Evolutionary conservation across 2,329 filamentous ascomycete genomes (phyloP).

Genomic region (Keithomyces neogunnii): DNA sequence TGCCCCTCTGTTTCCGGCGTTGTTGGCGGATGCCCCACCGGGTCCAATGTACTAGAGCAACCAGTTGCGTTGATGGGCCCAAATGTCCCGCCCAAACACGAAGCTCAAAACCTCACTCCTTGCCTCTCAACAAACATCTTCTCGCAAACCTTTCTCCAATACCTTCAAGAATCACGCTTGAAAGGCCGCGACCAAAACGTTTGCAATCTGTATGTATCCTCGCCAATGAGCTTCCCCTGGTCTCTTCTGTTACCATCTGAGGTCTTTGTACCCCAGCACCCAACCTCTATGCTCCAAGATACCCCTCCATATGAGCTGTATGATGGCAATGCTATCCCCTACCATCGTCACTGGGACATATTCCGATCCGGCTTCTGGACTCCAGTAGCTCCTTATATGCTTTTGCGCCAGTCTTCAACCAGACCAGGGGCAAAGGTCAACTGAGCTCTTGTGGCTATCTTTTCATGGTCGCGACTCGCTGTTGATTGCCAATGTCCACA

Average conservation of each 20-base stretch:
- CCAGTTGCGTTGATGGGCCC: not conserved
- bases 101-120: slow-evolving; percentile 2
- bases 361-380: not conserved
- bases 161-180: not conserved
- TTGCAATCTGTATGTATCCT: not conserved
- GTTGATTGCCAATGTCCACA: not conserved
- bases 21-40: slow-evolving; percentile 13
- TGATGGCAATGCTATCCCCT: slow-evolving; percentile 9
- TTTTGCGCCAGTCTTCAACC: not conserved
- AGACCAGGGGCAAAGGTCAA: not conserved
- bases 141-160: not conserved
- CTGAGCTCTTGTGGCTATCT: not conserved
- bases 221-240: not conserved
- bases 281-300: not conserved
- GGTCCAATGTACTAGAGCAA: not conserved
- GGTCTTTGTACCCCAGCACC: not conserved
- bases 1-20: slow-evolving; percentile 2
- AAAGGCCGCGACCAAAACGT: too few species aligned
- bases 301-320: not conserved
- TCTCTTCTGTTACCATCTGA: not conserved
- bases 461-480: not conserved
- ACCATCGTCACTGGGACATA: slow-evolving; percentile 8
- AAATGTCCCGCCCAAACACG: slow-evolving; percentile 4
- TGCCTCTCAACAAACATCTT: slow-evolving; percentile 6
- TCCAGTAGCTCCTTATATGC: not conserved